Conservation (phyloP, 352 stramenopile species). For the Globisporangium cystogenes region DNA sequence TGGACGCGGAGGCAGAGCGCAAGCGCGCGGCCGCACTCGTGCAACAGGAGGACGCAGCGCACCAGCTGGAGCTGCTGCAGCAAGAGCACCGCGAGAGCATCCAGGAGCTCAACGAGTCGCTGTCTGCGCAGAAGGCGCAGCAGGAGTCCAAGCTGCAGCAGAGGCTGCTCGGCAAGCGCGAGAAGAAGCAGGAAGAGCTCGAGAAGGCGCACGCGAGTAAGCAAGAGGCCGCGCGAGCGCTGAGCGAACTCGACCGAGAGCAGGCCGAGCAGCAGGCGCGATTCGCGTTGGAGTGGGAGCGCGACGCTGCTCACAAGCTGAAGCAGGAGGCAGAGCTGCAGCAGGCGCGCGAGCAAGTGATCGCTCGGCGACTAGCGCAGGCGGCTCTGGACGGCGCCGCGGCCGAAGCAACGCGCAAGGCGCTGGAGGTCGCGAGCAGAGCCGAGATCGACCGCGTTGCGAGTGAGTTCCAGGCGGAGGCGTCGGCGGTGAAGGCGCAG, state of each 20-base stretch:
- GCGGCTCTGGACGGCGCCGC: conserved; percentile 19
- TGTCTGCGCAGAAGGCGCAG: conserved; percentile 27
- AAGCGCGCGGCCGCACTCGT: conserved; percentile 14
- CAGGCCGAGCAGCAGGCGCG: conserved; percentile 3
- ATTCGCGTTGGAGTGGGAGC: conserved; percentile 11
- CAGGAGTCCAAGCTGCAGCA: conserved; percentile 41
- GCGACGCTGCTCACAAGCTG: conserved; percentile 5
- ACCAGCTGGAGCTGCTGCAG: conserved; percentile 35
- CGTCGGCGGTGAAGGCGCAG: not conserved
- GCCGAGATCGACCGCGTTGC: conserved; percentile 26
- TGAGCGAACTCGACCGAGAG: conserved; percentile 10
- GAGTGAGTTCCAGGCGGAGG: conserved; percentile 16
- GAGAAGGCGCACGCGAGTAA: not conserved
- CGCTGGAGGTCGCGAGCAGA: conserved; percentile 20
- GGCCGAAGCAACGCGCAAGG: conserved; percentile 19
- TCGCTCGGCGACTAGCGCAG: conserved; percentile 5
- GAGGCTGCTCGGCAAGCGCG: conserved; percentile 32
- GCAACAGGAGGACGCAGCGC: conserved; percentile 31
- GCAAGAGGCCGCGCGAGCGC: not conserved
- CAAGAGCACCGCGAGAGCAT: conserved; percentile 40
- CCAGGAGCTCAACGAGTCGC: conserved; percentile 17
- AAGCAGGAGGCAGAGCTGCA: conserved; percentile 4
- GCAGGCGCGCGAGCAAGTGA: conserved; percentile 6
- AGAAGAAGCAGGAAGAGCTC: conserved; percentile 14
- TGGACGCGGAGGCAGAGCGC: conserved; percentile 11